Percentiles rank a stretch among this genome's conserved stretches.
These are phyloP conservation scores for Cotoneaster glaucophyllus DNA, from an alignment of 306 rosid genomes.

Conservation along the genomic window DNA sequence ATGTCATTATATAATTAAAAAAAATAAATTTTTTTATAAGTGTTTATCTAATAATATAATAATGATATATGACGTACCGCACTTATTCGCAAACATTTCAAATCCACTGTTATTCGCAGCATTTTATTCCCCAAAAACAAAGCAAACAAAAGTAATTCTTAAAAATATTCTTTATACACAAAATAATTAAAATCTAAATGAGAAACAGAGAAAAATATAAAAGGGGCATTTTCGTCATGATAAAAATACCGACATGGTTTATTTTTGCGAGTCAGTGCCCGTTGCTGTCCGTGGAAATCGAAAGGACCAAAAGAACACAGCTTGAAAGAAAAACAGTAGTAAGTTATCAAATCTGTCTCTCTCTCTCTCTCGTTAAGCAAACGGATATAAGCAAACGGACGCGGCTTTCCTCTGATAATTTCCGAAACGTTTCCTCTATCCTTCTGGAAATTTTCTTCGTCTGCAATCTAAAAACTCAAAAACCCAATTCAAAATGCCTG, in stretches of 20 bases:
- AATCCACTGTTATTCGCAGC: neutral
- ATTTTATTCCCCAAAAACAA: neutral
- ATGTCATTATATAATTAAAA: too few relatives aligned
- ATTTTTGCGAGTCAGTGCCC: neutral
- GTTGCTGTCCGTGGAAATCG: neutral
- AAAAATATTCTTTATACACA: neutral
- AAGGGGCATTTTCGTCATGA: neutral
- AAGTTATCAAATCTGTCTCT: neutral
- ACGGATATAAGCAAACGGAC: neutral
- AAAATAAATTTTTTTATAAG: too few relatives aligned
- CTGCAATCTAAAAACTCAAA: conserved; percentile 5
- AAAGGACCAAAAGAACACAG: neutral
- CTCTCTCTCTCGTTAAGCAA: neutral
- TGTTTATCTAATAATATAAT: too few relatives aligned
- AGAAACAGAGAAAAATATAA: neutral
- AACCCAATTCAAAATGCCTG: conserved; percentile 27
- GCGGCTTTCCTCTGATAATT: neutral
- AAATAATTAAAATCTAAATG: neutral
- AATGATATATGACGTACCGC: accelerated
- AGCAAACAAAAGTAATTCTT: neutral
- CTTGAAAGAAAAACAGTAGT: neutral
- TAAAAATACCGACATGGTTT: too few relatives aligned
- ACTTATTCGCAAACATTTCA: too few relatives aligned
- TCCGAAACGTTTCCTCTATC: neutral
- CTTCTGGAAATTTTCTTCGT: neutral